Evolutionary conservation across 2,329 filamentous ascomycete species (phyloP).

Genomic region (Myriosclerotinia scirpicola): DNA sequence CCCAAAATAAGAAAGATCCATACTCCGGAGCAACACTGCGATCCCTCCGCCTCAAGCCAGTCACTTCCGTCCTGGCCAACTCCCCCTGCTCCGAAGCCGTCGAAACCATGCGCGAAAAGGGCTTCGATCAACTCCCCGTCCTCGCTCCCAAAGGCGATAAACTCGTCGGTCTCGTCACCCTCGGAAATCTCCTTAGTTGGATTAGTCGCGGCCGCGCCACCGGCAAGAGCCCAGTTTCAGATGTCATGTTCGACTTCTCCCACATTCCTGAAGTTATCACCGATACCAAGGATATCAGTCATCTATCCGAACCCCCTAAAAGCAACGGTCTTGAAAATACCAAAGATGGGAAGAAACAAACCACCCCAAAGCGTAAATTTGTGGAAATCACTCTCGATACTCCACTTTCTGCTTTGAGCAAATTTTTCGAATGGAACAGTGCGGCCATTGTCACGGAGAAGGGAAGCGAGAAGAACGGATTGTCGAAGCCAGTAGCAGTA

Average conservation of each 20-base stretch:
- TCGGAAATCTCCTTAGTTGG: constrained; percentile 91
- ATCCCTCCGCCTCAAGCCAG: constrained; percentile 84
- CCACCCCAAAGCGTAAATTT: constrained; percentile 65
- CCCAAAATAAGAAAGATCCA: constrained; percentile 55
- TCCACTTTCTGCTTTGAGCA: constrained; percentile 75
- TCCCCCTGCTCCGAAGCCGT: constrained; percentile 82
- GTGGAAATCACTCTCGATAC: constrained; percentile 94
- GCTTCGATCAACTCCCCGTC: constrained; percentile 96
- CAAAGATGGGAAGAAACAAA: constrained; percentile 42
- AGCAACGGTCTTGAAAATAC: constrained; percentile 34
- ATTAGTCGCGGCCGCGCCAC: constrained; percentile 81
- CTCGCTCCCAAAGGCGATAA: constrained; percentile 66
- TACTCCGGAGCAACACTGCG: constrained; percentile 79
- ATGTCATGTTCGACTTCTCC: constrained; percentile 97
- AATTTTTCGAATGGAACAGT: constrained; percentile 98
- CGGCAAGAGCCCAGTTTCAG: constrained; percentile 69
- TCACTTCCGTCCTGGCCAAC: constrained; percentile 75
- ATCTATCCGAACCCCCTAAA: constrained; percentile 38
- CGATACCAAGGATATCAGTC: constrained; percentile 69
- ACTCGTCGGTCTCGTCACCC: constrained; percentile 88
- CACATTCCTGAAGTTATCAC: constrained; percentile 86
- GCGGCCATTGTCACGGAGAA: constrained; percentile 91
- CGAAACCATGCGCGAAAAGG: constrained; percentile 97
- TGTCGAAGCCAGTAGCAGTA: constrained; percentile 79
- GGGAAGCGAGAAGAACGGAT: constrained; percentile 48